Base-by-base conservation (phyloP, 2,329 filamentous ascomycete genomes). In the Monilinia vaccinii-corymbosi region DNA sequence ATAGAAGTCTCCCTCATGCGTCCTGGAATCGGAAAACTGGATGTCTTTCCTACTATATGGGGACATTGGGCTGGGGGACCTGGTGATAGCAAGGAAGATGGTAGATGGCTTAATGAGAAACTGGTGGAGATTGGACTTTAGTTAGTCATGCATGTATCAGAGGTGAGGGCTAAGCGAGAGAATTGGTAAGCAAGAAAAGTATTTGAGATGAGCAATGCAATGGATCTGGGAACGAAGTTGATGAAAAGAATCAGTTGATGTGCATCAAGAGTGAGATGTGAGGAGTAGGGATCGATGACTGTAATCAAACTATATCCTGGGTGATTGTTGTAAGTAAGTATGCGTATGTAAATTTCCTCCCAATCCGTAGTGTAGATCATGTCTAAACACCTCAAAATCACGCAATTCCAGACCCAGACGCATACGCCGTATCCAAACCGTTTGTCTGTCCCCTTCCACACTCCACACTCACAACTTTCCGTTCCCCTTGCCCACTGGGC, bases 31-130 rank as follows among this genome's bases (percentile, higher is more conserved):
- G 84, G 83, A 1, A 76, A 77, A 53, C 71, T 85, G 61, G 73
- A 74, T 14, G 72, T 79, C 1, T 80, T 84, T 64, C 81, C 80
- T n/a, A 81, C 77, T 2, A 81, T 87, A 40, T 87, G 85, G 84
- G 84, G 85, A 0, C 85, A 81, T 65, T 81, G 82, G 82, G 83
- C 83, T 18, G 84, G 83, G 14, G 88, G 87, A 1, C 88, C 88
- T 5, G 87, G 87, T 0, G 78, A 86, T n/a, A 88, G 81, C 65
- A 81, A 79, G 61, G 83, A 86, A 36, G 88, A 92, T 71, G 79
- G 86, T 2, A 81, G 82, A 67, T 92, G 87, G 86, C 75, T 92
- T 46, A 85, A 91, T 68, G 75, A 81, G 36, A 68, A 67, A 52
- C 60, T 71, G 46, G 56, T 51, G 36, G 68, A 66, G 40, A 50